phyloP scores from a whole-genome alignment of 306 rosid genomes.

The Casuarina glauca region DNA sequence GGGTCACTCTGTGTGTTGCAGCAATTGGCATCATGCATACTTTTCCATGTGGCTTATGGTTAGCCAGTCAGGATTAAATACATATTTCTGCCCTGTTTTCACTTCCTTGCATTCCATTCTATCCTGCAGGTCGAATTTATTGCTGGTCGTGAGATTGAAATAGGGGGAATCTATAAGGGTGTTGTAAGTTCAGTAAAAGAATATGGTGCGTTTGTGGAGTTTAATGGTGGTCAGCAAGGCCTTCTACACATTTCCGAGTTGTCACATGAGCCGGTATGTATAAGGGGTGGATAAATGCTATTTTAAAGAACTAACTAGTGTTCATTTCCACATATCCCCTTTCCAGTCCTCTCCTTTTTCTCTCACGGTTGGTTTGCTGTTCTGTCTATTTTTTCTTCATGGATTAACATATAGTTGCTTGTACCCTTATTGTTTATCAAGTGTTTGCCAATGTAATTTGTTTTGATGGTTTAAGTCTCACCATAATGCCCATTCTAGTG shows the following conservation, averaged over 20 bases:
- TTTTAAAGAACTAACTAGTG: background rate
- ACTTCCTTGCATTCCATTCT: conserved; percentile 13
- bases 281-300: background rate
- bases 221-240: conserved; percentile 96
- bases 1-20: background rate
- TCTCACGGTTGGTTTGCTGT: background rate
- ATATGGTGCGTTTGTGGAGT: conserved; percentile 94
- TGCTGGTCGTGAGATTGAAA: conserved; percentile 90
- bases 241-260: conserved; percentile 95
- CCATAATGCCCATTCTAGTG: background rate
- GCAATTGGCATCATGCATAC: background rate
- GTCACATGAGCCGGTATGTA: conserved; percentile 77
- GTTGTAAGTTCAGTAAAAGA: conserved; percentile 66
- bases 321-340: background rate
- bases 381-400: background rate
- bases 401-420: background rate
- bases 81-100: background rate
- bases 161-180: conserved; percentile 88
- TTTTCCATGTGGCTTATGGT: background rate
- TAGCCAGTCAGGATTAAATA: background rate
- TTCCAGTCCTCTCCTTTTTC: background rate
- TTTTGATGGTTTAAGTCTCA: background rate
- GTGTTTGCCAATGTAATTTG: background rate
- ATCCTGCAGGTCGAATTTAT: conserved; percentile 71
- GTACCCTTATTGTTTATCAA: background rate